Conservation (phyloP, 2,329 filamentous ascomycete genomes). For the Talaromyces verruculosus region DNA sequence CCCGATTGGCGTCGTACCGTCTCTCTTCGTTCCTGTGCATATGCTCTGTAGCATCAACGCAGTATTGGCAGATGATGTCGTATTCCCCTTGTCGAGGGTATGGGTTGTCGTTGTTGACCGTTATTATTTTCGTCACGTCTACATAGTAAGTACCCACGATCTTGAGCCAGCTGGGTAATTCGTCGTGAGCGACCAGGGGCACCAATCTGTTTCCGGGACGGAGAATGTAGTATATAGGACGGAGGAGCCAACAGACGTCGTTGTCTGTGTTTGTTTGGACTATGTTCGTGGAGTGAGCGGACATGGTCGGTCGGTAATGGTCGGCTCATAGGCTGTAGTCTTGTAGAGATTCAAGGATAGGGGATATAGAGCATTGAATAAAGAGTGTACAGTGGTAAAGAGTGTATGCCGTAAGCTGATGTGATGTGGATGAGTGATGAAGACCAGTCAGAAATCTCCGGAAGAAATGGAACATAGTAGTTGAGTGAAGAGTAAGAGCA, state of each 20-base stretch:
- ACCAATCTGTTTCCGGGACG: conserved; percentile 37
- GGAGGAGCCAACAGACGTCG: not conserved
- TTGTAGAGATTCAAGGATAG: not conserved
- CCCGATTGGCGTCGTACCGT: not conserved
- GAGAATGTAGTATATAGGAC: conserved; percentile 42
- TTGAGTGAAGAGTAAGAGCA: not conserved
- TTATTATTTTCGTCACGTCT: conserved; percentile 27
- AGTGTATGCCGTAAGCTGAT: not conserved
- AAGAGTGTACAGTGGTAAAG: not conserved
- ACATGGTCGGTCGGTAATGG: not conserved
- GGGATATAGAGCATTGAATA: not conserved
- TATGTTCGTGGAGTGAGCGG: not conserved
- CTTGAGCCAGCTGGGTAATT: conserved; percentile 41
- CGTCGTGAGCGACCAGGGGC: conserved; percentile 46
- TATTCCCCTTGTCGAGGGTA: conserved; percentile 34
- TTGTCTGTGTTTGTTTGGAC: not conserved
- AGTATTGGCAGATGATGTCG: conserved; percentile 36
- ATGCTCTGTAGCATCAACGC: conserved; percentile 29
- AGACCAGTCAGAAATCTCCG: not conserved
- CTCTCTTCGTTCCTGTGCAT: conserved; percentile 9
- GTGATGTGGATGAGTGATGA: not conserved
- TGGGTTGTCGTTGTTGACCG: conserved; percentile 23
- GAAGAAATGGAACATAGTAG: not conserved
- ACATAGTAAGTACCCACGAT: conserved; percentile 28
- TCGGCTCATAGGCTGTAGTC: not conserved